phyloP scores from a whole-genome alignment of 768 basidiomycete genomes.

The Steccherinum ochraceum region DNA sequence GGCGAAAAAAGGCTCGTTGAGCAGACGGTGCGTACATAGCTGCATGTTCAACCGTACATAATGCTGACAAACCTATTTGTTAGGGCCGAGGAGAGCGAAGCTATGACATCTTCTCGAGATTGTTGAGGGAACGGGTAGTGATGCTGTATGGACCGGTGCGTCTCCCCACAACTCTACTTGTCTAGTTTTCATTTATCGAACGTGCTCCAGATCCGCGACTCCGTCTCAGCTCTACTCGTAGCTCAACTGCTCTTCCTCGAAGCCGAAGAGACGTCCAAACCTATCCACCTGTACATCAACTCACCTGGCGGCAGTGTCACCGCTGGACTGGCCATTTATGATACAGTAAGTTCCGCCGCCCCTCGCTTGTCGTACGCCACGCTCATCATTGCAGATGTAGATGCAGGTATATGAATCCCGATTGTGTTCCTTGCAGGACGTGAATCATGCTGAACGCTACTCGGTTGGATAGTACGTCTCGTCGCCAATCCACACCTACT shows the following conservation, averaged over 20 bases:
- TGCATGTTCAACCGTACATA: slow-evolving; percentile 3
- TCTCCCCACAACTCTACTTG: slow-evolving; percentile 7
- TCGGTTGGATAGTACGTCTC: slow-evolving; percentile 68
- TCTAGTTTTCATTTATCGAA: not conserved
- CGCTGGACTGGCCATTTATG: slow-evolving; percentile 94
- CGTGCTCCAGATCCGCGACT: slow-evolving; percentile 71
- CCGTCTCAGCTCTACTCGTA: slow-evolving; percentile 82
- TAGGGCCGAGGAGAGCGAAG: slow-evolving; percentile 84
- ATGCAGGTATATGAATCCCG: slow-evolving; percentile 65
- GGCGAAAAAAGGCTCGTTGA: too few relatives aligned
- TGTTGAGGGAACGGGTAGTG: slow-evolving; percentile 89
- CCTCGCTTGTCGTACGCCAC: not conserved
- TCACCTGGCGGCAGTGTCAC: slow-evolving; percentile 96
- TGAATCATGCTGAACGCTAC: too few relatives aligned
- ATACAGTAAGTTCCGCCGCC: slow-evolving; percentile 58
- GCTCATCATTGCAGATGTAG: slow-evolving; percentile 29
- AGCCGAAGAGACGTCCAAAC: slow-evolving; percentile 90
- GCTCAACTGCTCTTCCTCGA: slow-evolving; percentile 94
- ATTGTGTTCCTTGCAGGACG: not conserved
- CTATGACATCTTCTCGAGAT: slow-evolving; percentile 94
- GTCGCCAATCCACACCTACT: slow-evolving; percentile 94
- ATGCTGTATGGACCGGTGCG: slow-evolving; percentile 91
- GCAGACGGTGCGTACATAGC: slow-evolving; percentile 59
- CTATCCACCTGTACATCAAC: slow-evolving; percentile 96
- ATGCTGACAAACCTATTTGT: slow-evolving; percentile 3